phyloP scores from a whole-genome alignment of 306 rosid species.

The Castanea mollissima region DNA sequence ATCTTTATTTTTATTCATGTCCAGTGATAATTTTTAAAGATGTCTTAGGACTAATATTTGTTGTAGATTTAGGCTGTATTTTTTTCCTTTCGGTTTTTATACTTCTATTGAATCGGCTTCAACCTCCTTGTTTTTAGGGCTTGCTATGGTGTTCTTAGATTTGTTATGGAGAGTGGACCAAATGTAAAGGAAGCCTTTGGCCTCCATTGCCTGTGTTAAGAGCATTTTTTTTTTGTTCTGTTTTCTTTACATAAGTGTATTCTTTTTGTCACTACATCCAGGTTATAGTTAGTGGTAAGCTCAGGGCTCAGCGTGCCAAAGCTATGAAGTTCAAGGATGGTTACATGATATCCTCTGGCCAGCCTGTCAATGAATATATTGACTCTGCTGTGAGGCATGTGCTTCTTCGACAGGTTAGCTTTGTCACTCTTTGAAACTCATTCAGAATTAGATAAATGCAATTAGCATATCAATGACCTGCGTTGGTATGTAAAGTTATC shows the following conservation, averaged over 20 bases:
- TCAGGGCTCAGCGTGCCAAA: constrained; percentile 53
- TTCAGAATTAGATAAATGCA: neutral
- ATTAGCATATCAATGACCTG: neutral
- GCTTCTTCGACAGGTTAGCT: constrained; percentile 49
- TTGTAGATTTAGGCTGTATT: neutral
- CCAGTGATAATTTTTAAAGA: neutral
- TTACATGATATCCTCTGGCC: constrained; percentile 49
- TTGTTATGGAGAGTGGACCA: constrained; percentile 84
- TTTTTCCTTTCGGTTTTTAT: neutral
- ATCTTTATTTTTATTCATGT: neutral
- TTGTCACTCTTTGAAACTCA: neutral
- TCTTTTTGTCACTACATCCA: neutral
- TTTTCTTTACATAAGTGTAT: neutral
- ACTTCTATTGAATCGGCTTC: neutral
- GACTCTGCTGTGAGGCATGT: constrained; percentile 48
- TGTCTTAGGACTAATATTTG: neutral
- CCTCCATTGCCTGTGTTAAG: neutral
- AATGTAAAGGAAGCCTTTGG: constrained; percentile 9
- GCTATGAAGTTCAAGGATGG: constrained; percentile 59
- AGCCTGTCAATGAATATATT: constrained; percentile 45
- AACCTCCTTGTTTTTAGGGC: constrained; percentile 45
- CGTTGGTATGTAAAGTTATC: neutral
- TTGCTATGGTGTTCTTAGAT: constrained; percentile 77
- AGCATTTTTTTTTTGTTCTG: neutral
- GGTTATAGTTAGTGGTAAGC: constrained; percentile 57